Conservation (phyloP, 2,329 filamentous ascomycete species). For the Monosporascus sp. region DNA sequence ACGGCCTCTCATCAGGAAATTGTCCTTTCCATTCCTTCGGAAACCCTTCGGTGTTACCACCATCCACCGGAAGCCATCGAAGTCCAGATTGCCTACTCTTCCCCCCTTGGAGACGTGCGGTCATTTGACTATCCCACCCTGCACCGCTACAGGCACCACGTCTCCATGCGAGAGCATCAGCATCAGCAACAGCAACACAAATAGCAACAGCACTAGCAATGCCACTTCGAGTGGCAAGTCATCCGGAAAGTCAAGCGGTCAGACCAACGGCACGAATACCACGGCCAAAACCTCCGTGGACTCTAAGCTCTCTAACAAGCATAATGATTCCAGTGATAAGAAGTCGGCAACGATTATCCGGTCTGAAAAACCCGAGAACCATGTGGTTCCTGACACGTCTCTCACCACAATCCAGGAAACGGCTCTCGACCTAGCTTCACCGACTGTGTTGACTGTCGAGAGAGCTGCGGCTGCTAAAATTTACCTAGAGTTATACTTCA, state of each 20-base stretch:
- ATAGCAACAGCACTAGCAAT: constrained; percentile 21
- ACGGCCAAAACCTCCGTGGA: constrained; percentile 36
- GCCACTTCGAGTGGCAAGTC: constrained; percentile 25
- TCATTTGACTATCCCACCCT: constrained; percentile 17
- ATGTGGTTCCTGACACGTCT: constrained; percentile 21
- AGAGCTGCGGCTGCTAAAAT: constrained; percentile 76
- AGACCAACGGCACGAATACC: constrained; percentile 22
- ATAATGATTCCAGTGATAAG: constrained; percentile 24
- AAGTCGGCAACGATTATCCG: constrained; percentile 22
- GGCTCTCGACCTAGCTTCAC: constrained; percentile 19
- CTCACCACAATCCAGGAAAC: constrained; percentile 30
- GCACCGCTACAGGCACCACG: constrained; percentile 14
- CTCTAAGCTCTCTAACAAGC: constrained; percentile 33
- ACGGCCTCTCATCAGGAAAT: constrained; percentile 26
- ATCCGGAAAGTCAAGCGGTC: constrained; percentile 22
- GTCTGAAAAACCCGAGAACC: constrained; percentile 17
- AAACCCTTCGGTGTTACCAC: constrained; percentile 31
- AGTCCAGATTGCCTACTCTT: constrained; percentile 29
- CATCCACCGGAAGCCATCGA: constrained; percentile 35
- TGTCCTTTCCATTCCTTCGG: constrained; percentile 37
- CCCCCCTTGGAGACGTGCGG: constrained; percentile 29
- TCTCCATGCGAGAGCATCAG: constrained; percentile 3
- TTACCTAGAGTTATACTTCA: constrained; percentile 80
- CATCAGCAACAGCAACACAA: constrained; percentile 15
- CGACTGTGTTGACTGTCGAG: constrained; percentile 62